Evolutionary conservation across 495 filamentous ascomycete species (phyloP).

Genomic region (Podospora pseudocomata): DNA sequence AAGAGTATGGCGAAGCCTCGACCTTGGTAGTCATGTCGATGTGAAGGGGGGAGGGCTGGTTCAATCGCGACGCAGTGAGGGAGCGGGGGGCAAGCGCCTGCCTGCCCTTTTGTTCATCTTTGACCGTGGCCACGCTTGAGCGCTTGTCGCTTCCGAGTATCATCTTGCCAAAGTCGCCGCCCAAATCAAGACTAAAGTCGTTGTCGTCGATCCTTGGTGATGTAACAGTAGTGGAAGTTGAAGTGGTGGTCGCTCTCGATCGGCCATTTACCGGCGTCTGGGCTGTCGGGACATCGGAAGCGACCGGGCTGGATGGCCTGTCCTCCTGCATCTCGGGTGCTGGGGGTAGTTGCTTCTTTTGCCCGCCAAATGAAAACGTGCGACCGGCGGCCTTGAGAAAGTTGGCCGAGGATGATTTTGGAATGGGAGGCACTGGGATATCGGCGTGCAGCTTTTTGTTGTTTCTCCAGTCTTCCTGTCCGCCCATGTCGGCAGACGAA

Average conservation of each 20-base stretch:
- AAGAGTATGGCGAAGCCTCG: conserved; percentile 62
- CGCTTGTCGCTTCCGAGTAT: conserved; percentile 58
- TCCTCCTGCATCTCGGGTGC: conserved; percentile 43
- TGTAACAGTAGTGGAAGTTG: conserved; percentile 62
- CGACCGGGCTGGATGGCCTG: conserved; percentile 33
- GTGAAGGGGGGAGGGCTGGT: conserved; percentile 54
- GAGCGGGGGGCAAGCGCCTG: conserved; percentile 34
- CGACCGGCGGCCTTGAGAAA: conserved; percentile 66
- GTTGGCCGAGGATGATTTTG: conserved; percentile 43
- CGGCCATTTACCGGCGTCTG: conserved; percentile 34
- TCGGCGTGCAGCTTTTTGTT: conserved; percentile 51
- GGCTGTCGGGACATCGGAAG: conserved; percentile 26
- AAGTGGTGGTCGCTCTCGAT: conserved; percentile 44
- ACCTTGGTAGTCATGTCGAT: conserved; percentile 54
- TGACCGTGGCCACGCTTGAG: conserved; percentile 45
- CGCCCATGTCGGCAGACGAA: conserved; percentile 62
- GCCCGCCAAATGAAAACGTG: conserved; percentile 70
- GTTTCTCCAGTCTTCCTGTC: conserved; percentile 51
- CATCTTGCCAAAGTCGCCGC: conserved; percentile 66
- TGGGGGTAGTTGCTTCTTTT: conserved; percentile 46
- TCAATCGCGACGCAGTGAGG: conserved; percentile 37
- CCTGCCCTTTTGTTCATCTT: conserved; percentile 30
- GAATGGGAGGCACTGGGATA: conserved; percentile 55
- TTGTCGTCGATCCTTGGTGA: conserved; percentile 66
- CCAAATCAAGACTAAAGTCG: conserved; percentile 52